Evolutionary conservation across 1,139 yeast species (phyloP).

Genomic region (Geotrichum bryndzae): DNA sequence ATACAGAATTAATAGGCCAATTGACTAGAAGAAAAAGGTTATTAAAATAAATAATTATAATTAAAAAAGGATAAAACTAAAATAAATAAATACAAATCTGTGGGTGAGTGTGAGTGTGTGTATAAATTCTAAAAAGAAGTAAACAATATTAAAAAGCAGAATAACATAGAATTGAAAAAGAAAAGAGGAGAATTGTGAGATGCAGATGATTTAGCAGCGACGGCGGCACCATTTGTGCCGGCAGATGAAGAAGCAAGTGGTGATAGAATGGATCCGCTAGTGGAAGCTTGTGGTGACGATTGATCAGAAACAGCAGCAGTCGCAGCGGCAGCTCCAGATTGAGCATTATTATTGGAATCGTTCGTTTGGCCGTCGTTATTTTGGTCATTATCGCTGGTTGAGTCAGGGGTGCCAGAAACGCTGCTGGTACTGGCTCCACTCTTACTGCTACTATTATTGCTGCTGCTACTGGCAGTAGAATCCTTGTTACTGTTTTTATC

Average conservation of each 20-base stretch:
- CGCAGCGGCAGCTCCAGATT: not conserved
- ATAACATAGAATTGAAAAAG: not conserved
- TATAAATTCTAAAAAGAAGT: not conserved
- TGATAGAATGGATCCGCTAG: not conserved
- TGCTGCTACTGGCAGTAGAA: not conserved
- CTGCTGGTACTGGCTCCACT: not conserved
- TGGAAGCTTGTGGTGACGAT: not conserved
- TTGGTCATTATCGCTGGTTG: not conserved
- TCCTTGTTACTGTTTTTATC: not conserved
- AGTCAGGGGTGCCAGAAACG: not conserved
- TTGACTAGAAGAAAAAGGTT: not conserved
- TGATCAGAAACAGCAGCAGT: not conserved
- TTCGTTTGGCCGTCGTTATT: not conserved
- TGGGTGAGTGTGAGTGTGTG: not conserved
- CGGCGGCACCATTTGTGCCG: not conserved
- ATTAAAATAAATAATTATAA: not conserved
- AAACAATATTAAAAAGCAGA: not conserved
- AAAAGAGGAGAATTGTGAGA: not conserved
- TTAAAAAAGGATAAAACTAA: not conserved
- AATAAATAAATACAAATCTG: not conserved
- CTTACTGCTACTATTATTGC: not conserved
- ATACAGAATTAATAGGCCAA: not conserved
- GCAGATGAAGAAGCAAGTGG: not conserved
- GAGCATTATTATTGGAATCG: not conserved
- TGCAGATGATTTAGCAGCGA: constrained; percentile 4